Evolutionary conservation across 1,139 yeast genomes (phyloP).

Genomic region (Yamadazyma kanchanaburiensis): DNA sequence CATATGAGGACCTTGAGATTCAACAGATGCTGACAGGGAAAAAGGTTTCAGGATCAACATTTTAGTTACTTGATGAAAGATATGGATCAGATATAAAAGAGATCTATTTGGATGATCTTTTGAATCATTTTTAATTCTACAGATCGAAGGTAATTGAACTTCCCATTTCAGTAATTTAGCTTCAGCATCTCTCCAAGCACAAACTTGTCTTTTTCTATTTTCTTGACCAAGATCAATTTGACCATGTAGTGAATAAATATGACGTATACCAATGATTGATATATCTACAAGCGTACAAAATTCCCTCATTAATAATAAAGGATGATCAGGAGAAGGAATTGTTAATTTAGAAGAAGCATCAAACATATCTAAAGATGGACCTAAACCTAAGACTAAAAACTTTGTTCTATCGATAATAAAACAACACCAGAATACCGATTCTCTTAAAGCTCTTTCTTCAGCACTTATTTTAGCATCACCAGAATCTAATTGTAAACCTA

Average conservation of each 20-base stretch:
- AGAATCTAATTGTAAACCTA: constrained; percentile 2
- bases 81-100: constrained; percentile 1
- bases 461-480: neutral
- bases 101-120: neutral
- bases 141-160: constrained; percentile 2
- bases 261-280: neutral
- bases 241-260: constrained; percentile 2
- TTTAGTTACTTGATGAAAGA: neutral
- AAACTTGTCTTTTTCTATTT: constrained; percentile 2
- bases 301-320: constrained; percentile 1
- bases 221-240: constrained; percentile 1
- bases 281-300: constrained; percentile 1
- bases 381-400: constrained; percentile 1
- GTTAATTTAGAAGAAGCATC: constrained; percentile 1
- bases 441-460: constrained; percentile 1
- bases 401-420: constrained; percentile 1
- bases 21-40: neutral
- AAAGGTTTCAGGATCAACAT: constrained; percentile 1
- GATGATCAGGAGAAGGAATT: constrained; percentile 1
- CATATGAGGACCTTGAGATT: neutral
- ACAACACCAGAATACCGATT: constrained; percentile 3
- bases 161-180: constrained; percentile 1
- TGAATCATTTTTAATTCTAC: constrained; percentile 1
- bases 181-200: constrained; percentile 3
- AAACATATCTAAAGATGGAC: constrained; percentile 1